A percentile compares a stretch with the other conserved stretches of the same genome.
phyloP scores from a whole-genome alignment of 108 stramenopile species.

The Fragilariopsis cylindrus region DNA sequence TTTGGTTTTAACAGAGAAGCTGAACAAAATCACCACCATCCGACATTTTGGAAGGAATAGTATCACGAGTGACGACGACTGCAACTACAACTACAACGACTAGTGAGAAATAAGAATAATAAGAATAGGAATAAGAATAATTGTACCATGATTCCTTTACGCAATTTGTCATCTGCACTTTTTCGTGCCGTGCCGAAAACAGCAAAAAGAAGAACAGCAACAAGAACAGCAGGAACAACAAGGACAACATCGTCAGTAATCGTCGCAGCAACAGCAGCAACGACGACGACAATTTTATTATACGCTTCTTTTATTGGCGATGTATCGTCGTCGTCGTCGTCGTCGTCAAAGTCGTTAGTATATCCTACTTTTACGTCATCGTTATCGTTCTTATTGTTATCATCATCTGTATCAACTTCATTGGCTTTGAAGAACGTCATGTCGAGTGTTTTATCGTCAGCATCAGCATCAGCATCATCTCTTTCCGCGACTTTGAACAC shows the following conservation, averaged over 20 bases:
- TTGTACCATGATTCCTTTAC: too few species aligned
- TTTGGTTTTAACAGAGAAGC: too few species aligned
- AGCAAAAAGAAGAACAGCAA: too few species aligned
- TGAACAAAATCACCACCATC: too few species aligned
- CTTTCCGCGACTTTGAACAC: background rate
- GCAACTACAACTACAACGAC: too few species aligned
- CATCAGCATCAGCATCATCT: background rate
- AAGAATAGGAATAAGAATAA: too few species aligned
- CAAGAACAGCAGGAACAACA: background rate
- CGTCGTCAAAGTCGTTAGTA: background rate
- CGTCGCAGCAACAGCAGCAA: constrained; percentile 10
- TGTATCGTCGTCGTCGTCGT: background rate
- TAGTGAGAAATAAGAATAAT: too few species aligned
- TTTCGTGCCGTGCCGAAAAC: too few species aligned
- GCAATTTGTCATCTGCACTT: too few species aligned
- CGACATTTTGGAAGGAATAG: too few species aligned
- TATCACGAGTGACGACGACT: too few species aligned
- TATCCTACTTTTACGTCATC: background rate
- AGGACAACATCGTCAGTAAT: background rate
- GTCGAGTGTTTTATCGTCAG: background rate
- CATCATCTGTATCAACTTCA: background rate
- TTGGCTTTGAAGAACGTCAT: background rate
- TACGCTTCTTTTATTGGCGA: background rate
- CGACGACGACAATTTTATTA: constrained; percentile 4
- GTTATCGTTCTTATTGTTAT: background rate